Conservation (phyloP, 73 alveolate species). For the Paramecium sonneborni region DNA sequence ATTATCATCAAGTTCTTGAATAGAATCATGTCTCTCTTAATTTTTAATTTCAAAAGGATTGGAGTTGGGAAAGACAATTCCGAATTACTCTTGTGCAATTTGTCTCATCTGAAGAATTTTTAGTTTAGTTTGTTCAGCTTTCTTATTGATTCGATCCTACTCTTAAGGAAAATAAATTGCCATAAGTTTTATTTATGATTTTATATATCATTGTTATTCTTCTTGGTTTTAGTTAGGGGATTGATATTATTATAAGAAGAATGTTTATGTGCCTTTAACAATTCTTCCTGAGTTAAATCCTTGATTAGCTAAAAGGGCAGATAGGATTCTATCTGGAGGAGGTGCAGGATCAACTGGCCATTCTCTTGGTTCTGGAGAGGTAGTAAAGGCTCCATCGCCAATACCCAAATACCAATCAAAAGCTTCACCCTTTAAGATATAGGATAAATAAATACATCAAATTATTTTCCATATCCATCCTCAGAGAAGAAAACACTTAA, state of each 20-base stretch:
- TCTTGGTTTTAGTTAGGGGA: neutral
- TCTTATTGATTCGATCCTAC: neutral
- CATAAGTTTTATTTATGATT: neutral
- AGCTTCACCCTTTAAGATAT: neutral
- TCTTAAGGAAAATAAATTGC: slow-evolving; percentile 1
- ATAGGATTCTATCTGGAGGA: slow-evolving; percentile 4
- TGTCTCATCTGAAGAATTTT: neutral
- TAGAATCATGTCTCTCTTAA: neutral
- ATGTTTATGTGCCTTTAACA: neutral
- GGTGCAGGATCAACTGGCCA: slow-evolving; percentile 35
- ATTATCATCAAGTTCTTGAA: neutral
- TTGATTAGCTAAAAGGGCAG: slow-evolving; percentile 26
- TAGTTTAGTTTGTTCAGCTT: neutral
- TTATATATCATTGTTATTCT: neutral
- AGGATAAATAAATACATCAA: neutral
- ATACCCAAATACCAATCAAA: slow-evolving; percentile 43
- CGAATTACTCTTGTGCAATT: neutral
- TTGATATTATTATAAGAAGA: neutral
- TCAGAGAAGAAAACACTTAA: slow-evolving; percentile 29
- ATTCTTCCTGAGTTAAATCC: slow-evolving; percentile 31
- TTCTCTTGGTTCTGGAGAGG: neutral
- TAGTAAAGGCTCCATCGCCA: slow-evolving; percentile 46
- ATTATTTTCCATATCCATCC: neutral
- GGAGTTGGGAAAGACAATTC: neutral
- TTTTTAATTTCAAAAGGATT: neutral